Base-by-base conservation (phyloP, 768 basidiomycete genomes). In the Termitomyces sp. region DNA sequence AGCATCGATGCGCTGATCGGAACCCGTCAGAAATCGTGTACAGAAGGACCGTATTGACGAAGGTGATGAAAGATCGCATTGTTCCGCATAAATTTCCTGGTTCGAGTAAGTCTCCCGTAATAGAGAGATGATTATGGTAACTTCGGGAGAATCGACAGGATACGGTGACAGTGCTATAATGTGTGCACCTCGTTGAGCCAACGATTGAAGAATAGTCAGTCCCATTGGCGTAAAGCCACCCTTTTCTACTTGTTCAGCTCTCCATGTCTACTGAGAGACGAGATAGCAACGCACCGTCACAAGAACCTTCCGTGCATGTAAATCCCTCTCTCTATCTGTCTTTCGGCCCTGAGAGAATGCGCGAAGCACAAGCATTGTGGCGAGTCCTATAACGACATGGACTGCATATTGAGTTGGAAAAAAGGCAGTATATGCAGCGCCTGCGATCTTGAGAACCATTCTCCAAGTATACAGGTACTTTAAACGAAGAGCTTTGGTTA, bases 131-230 rank as follows among this genome's bases (percentile, higher is more conserved):
- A 93, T 76, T 45, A 87, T 77, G n/a, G 80, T 72, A 2, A 86
- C 79, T 26, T 80, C 65, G 32, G 81, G 68, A 0, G 83, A 78
- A 14, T 82, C 79, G 22, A 88, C 74, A 1, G 86, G 79, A 43
- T 84, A 77, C 0, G 82, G 78, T 0, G 88, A 81, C 22, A 94
- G 82, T 0, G 88, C 87, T 44, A 95, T 88, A 57, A 94, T 72
- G 62, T 91, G 89, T 18, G 91, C 90, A 13, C 93, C 92, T 44
- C 88, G 82, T 48, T 81, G 71, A 1, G 93, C 91, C 9, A 95
- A 72, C 3, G 73, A 73, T 55, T 88, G 83, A 7, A 92, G 69
- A 0, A 92, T 66, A 0, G 85, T 88, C 10, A 92, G 68, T 3
- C 91, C 91, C 8, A 86, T 69, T 2, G 91, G 84, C 3, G 89